phyloP scores from a whole-genome alignment of 176 grass and related monocot species.

The Hsuehochloa calcarea region DNA sequence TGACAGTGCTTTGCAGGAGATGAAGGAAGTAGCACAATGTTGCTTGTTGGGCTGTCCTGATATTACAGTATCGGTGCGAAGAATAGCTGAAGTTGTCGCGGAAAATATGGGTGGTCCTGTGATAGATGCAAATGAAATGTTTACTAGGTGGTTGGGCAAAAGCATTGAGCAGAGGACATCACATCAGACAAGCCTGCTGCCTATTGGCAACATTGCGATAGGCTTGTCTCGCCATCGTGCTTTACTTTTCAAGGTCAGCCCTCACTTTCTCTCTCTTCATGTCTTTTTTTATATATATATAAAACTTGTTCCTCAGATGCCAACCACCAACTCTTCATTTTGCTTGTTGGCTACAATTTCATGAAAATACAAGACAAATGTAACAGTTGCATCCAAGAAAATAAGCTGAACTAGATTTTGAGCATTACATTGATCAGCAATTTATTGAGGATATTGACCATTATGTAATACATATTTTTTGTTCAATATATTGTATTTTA shows the following conservation, averaged over 20 bases:
- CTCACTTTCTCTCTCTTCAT: not conserved
- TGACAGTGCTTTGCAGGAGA: constrained; percentile 63
- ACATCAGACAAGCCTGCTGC: constrained; percentile 79
- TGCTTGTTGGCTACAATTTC: not conserved
- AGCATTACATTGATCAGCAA: not conserved
- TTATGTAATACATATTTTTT: not conserved
- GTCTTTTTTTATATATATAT: not conserved
- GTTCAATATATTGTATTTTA: not conserved
- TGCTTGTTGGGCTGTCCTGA: constrained; percentile 64
- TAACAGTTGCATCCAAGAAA: not conserved
- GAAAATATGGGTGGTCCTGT: constrained; percentile 92
- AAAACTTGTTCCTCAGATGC: not conserved
- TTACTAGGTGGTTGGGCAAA: constrained; percentile 69
- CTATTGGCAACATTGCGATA: constrained; percentile 77
- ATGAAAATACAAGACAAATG: not conserved
- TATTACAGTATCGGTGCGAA: constrained; percentile 58
- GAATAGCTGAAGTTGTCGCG: constrained; percentile 81
- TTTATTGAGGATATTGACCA: constrained; percentile 6
- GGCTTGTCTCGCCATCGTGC: constrained; percentile 85
- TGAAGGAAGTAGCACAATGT: constrained; percentile 84
- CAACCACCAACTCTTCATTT: constrained; percentile 5
- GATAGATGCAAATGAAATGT: constrained; percentile 78
- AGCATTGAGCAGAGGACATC: constrained; percentile 84
- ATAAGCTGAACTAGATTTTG: not conserved
- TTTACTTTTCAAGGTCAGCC: constrained; percentile 85